Evolutionary conservation across 768 basidiomycete genomes (phyloP), one percentile per base, ranked within the genome.

Genomic region (Lyophyllum decastes): DNA sequence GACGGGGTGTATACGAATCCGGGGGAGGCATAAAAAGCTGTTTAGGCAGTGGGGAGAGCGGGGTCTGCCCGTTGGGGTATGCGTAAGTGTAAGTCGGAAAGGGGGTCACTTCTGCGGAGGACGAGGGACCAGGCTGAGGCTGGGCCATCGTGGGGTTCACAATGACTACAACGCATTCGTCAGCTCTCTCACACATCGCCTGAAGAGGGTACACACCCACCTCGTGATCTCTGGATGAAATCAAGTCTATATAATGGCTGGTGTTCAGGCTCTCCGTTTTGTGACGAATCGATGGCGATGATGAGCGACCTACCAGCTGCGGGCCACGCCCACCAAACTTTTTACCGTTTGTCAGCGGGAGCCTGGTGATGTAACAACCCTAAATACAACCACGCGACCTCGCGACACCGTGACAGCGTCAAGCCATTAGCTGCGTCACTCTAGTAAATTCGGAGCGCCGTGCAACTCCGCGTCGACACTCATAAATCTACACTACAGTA

Each of bases 21-120:
- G 73, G 69, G 8, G 72, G 69, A 33, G 79, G 77, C 76, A 83
- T 83, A 9, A 82, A 80, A 1, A 86, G 75, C 57, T 87, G 87
- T 72, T 87, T 87, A 57, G 87, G 87, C 24, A 86, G 64, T 1
- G 85, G 84, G 0, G 86, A 87, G 24, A 83, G 68, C 27, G 74
- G 77, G 14, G 54, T 45, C 30, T 33, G 5, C 26, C 55, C 58
- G 25, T 54, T 50, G 26, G 58, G 11, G 52, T 59, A 59, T 49
- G 57, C 53, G 48, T 61, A 59, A 0, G 7, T 8, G 26, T 46
- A 49, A 9, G 61, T 54, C 27, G 61, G 44, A 53, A 62, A 62
- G 45, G 54, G 58, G 10, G 30, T 30, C 25, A 27, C 30, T 19
- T 55, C 17, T 17, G 46, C 30, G 14, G 60, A 52, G 22, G 60